Evolutionary conservation across 1,284 basidiomycete genomes (phyloP).

Genomic region (Ceratobasidium sp.): DNA sequence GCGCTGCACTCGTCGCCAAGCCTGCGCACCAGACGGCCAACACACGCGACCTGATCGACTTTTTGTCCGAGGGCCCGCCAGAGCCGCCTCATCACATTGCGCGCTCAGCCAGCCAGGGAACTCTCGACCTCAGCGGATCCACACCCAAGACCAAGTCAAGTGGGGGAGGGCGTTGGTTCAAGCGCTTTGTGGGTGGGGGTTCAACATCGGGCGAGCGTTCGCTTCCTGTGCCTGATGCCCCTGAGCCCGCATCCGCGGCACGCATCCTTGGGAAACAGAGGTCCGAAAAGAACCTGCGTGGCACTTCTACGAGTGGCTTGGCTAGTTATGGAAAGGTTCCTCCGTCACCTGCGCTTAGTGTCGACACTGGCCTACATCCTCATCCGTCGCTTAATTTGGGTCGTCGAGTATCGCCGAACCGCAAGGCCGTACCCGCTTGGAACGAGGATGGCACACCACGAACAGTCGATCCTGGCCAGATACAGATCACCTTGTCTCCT

Average conservation of each 20-base stretch:
- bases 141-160: not conserved
- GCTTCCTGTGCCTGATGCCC: slow-evolving; percentile 14
- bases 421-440: slow-evolving; percentile 35
- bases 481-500: not conserved
- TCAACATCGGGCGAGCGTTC: not conserved
- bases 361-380: slow-evolving; percentile 14
- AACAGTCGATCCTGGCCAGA: not conserved
- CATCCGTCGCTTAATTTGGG: not conserved
- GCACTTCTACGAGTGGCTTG: slow-evolving; percentile 7
- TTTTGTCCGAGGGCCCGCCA: slow-evolving; percentile 67
- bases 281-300: slow-evolving; percentile 12
- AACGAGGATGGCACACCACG: not conserved
- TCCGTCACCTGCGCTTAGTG: slow-evolving; percentile 22
- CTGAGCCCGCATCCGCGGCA: not conserved
- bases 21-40: slow-evolving; percentile 45
- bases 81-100: slow-evolving; percentile 47
- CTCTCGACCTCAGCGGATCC: slow-evolving; percentile 1
- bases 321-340: not conserved
- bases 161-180: slow-evolving; percentile 18
- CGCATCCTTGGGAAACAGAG: slow-evolving; percentile 19
- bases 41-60: slow-evolving; percentile 70
- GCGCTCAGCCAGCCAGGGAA: slow-evolving; percentile 30
- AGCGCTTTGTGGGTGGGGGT: slow-evolving; percentile 13
- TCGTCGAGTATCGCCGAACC: slow-evolving; percentile 23
- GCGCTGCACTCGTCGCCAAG: slow-evolving; percentile 46